Conservation (phyloP, 2,329 filamentous ascomycete species). For the Aspergillus sp. region DNA sequence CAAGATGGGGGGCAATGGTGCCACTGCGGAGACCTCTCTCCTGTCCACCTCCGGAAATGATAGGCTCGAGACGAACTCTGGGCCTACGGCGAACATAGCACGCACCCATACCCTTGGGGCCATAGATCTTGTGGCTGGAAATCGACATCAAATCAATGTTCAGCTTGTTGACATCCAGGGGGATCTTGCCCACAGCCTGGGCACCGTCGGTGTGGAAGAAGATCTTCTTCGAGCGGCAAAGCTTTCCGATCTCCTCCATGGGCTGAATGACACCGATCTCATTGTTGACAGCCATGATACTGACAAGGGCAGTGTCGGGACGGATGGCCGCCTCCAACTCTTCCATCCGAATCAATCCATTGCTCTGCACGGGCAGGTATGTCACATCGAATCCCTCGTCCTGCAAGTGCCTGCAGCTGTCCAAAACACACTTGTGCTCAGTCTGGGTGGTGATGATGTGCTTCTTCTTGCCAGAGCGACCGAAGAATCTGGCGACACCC, state of each 20-base stretch:
- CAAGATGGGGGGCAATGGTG: constrained; percentile 83
- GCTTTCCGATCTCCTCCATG: constrained; percentile 84
- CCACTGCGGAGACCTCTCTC: constrained; percentile 93
- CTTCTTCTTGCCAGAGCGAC: constrained; percentile 90
- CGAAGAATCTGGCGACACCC: constrained; percentile 94
- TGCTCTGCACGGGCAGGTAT: constrained; percentile 87
- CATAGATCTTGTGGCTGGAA: constrained; percentile 97
- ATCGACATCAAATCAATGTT: constrained; percentile 99
- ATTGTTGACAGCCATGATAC: constrained; percentile 99
- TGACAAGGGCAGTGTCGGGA: constrained; percentile 88
- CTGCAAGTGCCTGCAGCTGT: constrained; percentile 94
- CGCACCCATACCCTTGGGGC: constrained; percentile 93
- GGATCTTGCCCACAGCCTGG: constrained; percentile 98
- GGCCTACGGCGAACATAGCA: constrained; percentile 93
- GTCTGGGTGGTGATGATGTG: constrained; percentile 98
- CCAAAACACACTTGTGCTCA: constrained; percentile 97
- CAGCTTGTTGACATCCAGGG: constrained; percentile 94
- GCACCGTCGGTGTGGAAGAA: constrained; percentile 98
- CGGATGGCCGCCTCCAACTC: constrained; percentile 85
- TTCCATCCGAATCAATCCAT: constrained; percentile 81
- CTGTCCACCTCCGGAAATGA: constrained; percentile 95
- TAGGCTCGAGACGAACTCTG: constrained; percentile 88
- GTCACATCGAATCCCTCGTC: constrained; percentile 96
- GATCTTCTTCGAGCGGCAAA: constrained; percentile 88
- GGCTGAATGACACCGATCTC: constrained; percentile 99